A percentile compares a stretch with the other conserved stretches of the same genome.
phyloP scores from a whole-genome alignment of 441 rosid species.

The Erodium trifolium region DNA sequence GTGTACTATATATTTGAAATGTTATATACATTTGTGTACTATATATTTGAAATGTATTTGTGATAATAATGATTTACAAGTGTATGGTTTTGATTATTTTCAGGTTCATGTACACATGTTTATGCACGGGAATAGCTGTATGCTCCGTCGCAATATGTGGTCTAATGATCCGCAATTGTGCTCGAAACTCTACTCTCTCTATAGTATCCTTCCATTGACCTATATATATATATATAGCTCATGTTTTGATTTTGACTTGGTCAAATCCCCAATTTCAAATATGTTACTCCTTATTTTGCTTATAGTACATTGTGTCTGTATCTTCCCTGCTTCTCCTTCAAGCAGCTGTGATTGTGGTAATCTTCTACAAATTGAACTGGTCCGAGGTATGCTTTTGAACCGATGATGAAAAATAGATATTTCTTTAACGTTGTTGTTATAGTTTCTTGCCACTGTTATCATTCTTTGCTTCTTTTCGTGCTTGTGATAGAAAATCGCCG shows the following conservation, averaged over 20 bases:
- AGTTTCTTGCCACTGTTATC: not conserved
- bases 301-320: conserved; percentile 33
- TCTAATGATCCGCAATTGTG: conserved; percentile 23
- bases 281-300: conserved; percentile 23
- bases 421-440: no score
- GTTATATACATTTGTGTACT: no score
- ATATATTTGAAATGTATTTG: no score
- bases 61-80: no score
- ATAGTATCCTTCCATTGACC: conserved; percentile 36
- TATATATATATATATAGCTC: no score
- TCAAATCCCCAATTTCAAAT: not conserved
- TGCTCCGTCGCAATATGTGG: conserved; percentile 42
- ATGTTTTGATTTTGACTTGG: no score
- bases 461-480: not conserved
- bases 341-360: conserved; percentile 26
- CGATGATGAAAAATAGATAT: no score
- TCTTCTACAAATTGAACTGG: conserved; percentile 46
- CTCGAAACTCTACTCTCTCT: conserved; percentile 30
- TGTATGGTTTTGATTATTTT: not conserved
- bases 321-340: conserved; percentile 34
- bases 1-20: no score
- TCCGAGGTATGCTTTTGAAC: conserved; percentile 24
- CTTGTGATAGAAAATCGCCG: conserved; percentile 27
- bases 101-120: conserved; percentile 52
- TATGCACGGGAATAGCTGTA: conserved; percentile 39